Conservation (phyloP, 108 stramenopile genomes). For the Halocafeteria seosinensis region DNA sequence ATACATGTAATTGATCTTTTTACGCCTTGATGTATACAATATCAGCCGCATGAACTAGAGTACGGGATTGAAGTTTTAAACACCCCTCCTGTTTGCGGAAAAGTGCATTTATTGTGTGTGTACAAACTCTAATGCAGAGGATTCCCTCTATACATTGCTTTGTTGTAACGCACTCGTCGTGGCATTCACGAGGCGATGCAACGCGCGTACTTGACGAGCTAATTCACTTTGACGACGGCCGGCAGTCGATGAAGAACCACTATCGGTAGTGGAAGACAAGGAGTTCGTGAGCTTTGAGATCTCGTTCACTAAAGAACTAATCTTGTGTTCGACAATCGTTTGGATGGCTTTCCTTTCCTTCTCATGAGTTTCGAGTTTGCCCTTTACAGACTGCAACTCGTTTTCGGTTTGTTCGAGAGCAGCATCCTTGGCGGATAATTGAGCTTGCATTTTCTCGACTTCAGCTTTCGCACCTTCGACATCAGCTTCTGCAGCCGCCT, state of each 20-base stretch:
- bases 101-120: too few species aligned
- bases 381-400: conserved; percentile 4
- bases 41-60: too few species aligned
- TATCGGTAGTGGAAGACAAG: background rate
- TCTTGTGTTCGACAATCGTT: conserved; percentile 47
- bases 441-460: background rate
- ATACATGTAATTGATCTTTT: too few species aligned
- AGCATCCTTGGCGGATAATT: background rate
- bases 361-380: conserved; percentile 15
- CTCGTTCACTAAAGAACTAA: conserved; percentile 31
- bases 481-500: background rate
- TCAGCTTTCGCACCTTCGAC: background rate
- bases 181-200: conserved; percentile 4
- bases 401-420: background rate
- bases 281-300: conserved; percentile 5
- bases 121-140: too few species aligned
- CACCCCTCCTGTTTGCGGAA: too few species aligned
- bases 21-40: too few species aligned
- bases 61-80: too few species aligned
- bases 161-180: background rate
- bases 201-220: background rate
- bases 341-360: conserved; percentile 34
- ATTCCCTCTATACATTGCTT: too few species aligned
- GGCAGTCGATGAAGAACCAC: too few species aligned
- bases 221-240: too few species aligned